Evolutionary conservation across 441 rosid genomes (phyloP).

Genomic region (Euphorbia schlechtendalii): DNA sequence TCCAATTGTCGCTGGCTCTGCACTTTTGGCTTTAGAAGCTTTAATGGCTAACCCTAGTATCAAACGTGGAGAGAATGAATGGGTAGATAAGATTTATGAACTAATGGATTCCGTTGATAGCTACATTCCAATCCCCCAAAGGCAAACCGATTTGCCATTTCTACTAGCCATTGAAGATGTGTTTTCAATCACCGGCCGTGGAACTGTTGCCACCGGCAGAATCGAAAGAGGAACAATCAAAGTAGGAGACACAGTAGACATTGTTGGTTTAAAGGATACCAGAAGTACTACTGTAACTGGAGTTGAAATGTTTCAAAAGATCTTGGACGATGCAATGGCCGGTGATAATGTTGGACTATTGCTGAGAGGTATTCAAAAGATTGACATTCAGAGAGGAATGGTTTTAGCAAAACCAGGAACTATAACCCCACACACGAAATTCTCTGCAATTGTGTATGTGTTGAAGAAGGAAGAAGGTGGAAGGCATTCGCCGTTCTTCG

Average conservation of each 20-base stretch:
- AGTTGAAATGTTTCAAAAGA: constrained; percentile 91
- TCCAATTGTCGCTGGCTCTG: constrained; percentile 77
- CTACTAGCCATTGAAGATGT: constrained; percentile 91
- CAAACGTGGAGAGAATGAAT: constrained; percentile 65
- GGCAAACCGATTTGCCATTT: constrained; percentile 88
- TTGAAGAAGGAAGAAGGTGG: constrained; percentile 97
- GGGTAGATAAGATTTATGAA: constrained; percentile 95
- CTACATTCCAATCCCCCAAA: constrained; percentile 79
- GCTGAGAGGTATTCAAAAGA: constrained; percentile 82
- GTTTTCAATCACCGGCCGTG: constrained; percentile 93
- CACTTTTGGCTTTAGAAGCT: constrained; percentile 74
- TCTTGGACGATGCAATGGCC: constrained; percentile 79
- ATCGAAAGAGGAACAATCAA: constrained; percentile 77
- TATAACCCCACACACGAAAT: constrained; percentile 70
- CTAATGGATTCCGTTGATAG: constrained; percentile 93
- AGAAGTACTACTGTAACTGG: constrained; percentile 73
- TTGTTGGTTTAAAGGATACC: constrained; percentile 79
- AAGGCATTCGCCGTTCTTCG: constrained; percentile 75
- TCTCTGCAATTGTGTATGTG: constrained; percentile 66
- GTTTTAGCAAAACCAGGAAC: constrained; percentile 82
- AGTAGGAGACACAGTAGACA: constrained; percentile 74
- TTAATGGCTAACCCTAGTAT: constrained; percentile 61
- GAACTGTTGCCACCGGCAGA: constrained; percentile 91
- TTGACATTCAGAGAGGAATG: constrained; percentile 88
- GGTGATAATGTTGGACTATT: constrained; percentile 91